Evolutionary conservation across 2,329 filamentous ascomycete genomes (phyloP).

Genomic region (Aspergillus aculeatus): DNA sequence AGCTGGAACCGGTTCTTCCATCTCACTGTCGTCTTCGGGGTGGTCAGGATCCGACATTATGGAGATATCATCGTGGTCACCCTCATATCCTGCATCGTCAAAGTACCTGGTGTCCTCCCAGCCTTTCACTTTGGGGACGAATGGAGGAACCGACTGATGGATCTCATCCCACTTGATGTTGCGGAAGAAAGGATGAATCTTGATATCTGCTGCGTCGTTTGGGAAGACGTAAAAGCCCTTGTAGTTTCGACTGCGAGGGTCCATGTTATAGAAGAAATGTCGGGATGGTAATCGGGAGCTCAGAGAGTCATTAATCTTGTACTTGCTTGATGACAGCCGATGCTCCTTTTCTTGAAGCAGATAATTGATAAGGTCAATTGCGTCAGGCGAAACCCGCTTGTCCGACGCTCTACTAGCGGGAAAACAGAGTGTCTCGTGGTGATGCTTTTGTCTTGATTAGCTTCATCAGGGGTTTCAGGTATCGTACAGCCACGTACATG

Average conservation of each 20-base stretch:
- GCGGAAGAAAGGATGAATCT: slow-evolving; percentile 80
- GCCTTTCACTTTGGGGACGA: slow-evolving; percentile 69
- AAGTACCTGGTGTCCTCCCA: slow-evolving; percentile 85
- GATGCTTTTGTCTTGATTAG: slow-evolving; percentile 53
- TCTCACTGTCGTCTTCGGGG: slow-evolving; percentile 8
- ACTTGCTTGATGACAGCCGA: slow-evolving; percentile 74
- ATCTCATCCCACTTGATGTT: slow-evolving; percentile 75
- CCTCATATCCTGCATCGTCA: slow-evolving; percentile 67
- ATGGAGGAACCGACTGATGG: slow-evolving; percentile 70
- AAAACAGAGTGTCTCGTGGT: slow-evolving; percentile 69
- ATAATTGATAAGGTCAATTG: slow-evolving; percentile 71
- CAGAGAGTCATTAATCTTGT: slow-evolving; percentile 63
- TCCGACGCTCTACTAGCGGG: slow-evolving; percentile 57
- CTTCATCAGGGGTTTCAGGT: neutral
- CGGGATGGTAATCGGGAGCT: slow-evolving; percentile 31
- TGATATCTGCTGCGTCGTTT: slow-evolving; percentile 86
- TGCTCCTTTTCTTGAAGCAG: slow-evolving; percentile 72
- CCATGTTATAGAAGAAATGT: slow-evolving; percentile 33
- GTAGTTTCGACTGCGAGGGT: slow-evolving; percentile 40
- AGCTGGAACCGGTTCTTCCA: slow-evolving; percentile 1
- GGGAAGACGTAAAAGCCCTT: slow-evolving; percentile 69
- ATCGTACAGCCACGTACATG: slow-evolving; percentile 53
- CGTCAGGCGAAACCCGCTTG: slow-evolving; percentile 63
- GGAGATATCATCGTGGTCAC: slow-evolving; percentile 14
- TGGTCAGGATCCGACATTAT: slow-evolving; percentile 13